Evolutionary conservation across 2,329 filamentous ascomycete species (phyloP).

Genomic region (Stachybotrys chartarum): DNA sequence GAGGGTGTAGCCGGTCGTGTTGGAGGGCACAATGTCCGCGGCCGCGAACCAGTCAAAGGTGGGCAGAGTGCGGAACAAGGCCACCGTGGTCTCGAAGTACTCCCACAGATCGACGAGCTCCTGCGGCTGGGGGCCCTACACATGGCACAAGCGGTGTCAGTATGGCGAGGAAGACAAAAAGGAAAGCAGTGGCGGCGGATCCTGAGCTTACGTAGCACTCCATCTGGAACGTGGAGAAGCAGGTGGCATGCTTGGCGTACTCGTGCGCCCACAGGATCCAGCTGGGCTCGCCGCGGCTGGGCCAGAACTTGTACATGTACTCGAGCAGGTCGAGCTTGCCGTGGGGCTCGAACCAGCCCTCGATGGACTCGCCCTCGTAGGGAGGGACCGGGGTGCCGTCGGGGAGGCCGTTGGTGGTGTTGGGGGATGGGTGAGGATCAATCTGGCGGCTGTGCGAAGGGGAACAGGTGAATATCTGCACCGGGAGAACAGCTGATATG

Average conservation of each 20-base stretch:
- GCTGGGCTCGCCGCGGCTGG: slow-evolving; percentile 49
- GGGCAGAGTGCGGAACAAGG: slow-evolving; percentile 50
- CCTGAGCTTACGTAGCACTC: slow-evolving; percentile 45
- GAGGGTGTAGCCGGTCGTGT: slow-evolving; percentile 49
- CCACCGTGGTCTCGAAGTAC: slow-evolving; percentile 54
- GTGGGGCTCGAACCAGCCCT: slow-evolving; percentile 50
- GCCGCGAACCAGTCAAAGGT: slow-evolving; percentile 54
- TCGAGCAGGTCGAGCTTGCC: slow-evolving; percentile 52
- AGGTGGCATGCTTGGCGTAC: slow-evolving; percentile 62
- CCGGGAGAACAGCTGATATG: not conserved
- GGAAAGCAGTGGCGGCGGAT: not conserved
- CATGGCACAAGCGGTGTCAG: not conserved
- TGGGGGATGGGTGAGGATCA: slow-evolving; percentile 53
- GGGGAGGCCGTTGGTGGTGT: slow-evolving; percentile 52
- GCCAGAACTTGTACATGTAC: slow-evolving; percentile 62
- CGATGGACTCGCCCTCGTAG: slow-evolving; percentile 51
- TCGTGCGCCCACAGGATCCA: slow-evolving; percentile 59
- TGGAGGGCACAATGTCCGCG: slow-evolving; percentile 48
- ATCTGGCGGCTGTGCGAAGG: slow-evolving; percentile 44
- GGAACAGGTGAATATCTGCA: not conserved
- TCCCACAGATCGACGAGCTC: slow-evolving; percentile 54
- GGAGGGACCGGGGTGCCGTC: slow-evolving; percentile 46
- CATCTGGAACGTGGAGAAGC: slow-evolving; percentile 57
- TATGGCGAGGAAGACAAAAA: not conserved
- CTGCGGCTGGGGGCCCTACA: slow-evolving; percentile 41